phyloP scores from a whole-genome alignment of 345 rosid genomes.

The Anastatica hierochuntica region DNA sequence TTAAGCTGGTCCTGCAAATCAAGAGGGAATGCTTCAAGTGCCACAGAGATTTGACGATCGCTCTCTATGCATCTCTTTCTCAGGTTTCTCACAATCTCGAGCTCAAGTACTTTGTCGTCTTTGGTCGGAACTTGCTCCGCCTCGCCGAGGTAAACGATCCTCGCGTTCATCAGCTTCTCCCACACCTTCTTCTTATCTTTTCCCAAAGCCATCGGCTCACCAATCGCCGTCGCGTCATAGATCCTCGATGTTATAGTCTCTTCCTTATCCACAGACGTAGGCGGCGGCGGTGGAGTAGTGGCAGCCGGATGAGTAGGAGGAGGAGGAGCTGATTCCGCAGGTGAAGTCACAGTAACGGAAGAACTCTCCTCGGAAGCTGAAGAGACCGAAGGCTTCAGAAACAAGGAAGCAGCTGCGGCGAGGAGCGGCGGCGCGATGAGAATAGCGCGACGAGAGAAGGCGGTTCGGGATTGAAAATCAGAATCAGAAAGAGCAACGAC shows the following conservation, averaged over 20 bases:
- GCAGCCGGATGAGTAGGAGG: conserved; percentile 9
- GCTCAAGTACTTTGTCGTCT: conserved; percentile 77
- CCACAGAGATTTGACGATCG: conserved; percentile 50
- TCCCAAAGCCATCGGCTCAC: conserved; percentile 85
- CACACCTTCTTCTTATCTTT: conserved; percentile 76
- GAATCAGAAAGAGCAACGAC: conserved; percentile 12
- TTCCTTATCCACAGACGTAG: conserved; percentile 12
- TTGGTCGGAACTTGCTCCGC: conserved; percentile 86
- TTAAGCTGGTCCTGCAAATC: conserved; percentile 64
- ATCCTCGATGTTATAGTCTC: conserved; percentile 46
- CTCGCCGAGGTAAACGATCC: conserved; percentile 80
- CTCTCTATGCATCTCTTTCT: conserved; percentile 50
- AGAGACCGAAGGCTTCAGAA: conserved; percentile 10
- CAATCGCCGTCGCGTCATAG: conserved; percentile 78
- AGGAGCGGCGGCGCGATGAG: conserved; percentile 24
- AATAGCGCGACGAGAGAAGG: conserved; percentile 24
- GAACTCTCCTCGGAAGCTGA: conserved; percentile 15
- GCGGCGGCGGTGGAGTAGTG: conserved; percentile 9
- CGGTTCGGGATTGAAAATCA: background rate
- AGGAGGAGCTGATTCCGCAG: conserved; percentile 9
- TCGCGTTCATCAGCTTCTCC: conserved; percentile 79
- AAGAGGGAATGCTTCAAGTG: conserved; percentile 73
- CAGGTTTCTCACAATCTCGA: conserved; percentile 57
- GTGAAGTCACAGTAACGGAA: background rate
- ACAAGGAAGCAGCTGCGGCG: conserved; percentile 19